phyloP scores from a whole-genome alignment of 345 rosid genomes.

The thale cress (Arabidopsis thaliana) region TAIR10.1 NC_003071.7:17309501-17310000 shows the following conservation, averaged over 20 bases:
- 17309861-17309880: neutral
- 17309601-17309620: constrained; percentile 39
- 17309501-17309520: constrained; percentile 29
- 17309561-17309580: constrained; percentile 39
- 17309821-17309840: neutral
- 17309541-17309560: constrained; percentile 25
- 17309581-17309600: constrained; percentile 34
- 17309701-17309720: constrained; percentile 39
- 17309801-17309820: constrained; percentile 1
- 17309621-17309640: constrained; percentile 33
- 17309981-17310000: neutral
- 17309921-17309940: neutral
- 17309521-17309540: constrained; percentile 40
- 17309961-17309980: neutral
- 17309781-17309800: constrained; percentile 14
- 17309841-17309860: neutral
- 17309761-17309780: constrained; percentile 23
- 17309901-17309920: neutral
- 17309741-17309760: neutral
- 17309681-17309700: constrained; percentile 15
- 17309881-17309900: neutral
- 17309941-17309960: neutral
- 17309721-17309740: constrained; percentile 48
- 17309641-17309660: constrained; percentile 26
- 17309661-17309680: constrained; percentile 19